A percentile compares a stretch with the other conserved stretches of the same genome.
These are phyloP conservation scores for Fusarium sp. DNA, from an alignment of 2,329 filamentous ascomycete species.

Conservation along the genomic window DNA sequence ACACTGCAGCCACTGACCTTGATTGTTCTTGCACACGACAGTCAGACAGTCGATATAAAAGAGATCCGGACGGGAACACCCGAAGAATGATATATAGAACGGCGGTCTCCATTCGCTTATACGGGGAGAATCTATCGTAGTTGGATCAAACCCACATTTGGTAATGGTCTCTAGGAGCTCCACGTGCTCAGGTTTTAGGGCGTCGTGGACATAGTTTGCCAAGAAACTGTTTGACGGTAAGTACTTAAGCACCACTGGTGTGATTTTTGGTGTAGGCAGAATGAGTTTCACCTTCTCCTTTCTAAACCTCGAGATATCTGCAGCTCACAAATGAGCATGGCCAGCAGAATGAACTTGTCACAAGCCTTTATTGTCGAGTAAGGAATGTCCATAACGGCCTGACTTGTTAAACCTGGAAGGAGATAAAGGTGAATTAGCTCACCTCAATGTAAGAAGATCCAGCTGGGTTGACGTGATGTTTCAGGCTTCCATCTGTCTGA, in stretches of 20 bases:
- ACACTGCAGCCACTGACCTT: neutral
- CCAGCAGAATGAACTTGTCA: neutral
- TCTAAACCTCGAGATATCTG: neutral
- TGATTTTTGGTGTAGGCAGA: no score
- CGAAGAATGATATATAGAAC: no score
- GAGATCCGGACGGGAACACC: no score
- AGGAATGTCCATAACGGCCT: neutral
- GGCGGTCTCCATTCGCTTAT: neutral
- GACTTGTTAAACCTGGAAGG: neutral
- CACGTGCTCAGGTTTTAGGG: neutral
- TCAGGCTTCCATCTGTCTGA: neutral
- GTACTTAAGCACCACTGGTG: no score
- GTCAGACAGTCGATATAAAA: neutral
- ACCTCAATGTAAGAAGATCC: slow-evolving; percentile 15
- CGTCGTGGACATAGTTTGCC: rapidly evolving
- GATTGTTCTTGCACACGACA: neutral
- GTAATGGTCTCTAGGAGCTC: neutral
- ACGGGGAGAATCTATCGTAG: neutral
- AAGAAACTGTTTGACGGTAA: slow-evolving; percentile 6
- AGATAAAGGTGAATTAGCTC: neutral
- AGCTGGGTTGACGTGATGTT: slow-evolving; percentile 4
- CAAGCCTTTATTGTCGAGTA: neutral
- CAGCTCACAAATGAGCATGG: neutral
- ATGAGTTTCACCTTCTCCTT: neutral
- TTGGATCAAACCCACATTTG: neutral